Conservation (phyloP, 2,329 filamentous ascomycete species). For the Pseudogymnoascus sp. region DNA sequence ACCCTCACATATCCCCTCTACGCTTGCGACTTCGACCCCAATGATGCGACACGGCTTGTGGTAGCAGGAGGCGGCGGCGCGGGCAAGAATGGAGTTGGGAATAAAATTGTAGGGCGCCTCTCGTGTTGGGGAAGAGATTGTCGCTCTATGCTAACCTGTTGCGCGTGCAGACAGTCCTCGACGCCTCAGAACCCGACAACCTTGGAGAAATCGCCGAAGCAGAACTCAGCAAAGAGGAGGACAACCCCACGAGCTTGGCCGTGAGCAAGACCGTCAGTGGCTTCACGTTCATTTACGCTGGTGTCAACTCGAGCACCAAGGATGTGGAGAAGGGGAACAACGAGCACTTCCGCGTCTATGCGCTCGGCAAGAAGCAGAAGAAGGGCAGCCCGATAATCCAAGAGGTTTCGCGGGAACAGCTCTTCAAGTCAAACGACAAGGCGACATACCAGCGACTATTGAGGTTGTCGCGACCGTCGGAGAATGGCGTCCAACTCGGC, state of each 20-base stretch:
- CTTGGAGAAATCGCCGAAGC: conserved; percentile 62
- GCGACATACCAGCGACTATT: conserved; percentile 56
- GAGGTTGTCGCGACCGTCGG: conserved; percentile 46
- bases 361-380: conserved; percentile 40
- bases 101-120: conserved; percentile 66
- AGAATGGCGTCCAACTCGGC: conserved; percentile 58
- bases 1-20: conserved; percentile 77
- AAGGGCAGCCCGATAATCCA: conserved; percentile 36
- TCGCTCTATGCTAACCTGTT: background rate
- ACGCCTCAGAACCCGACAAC: conserved; percentile 30
- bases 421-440: conserved; percentile 45
- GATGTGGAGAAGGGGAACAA: conserved; percentile 73
- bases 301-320: conserved; percentile 73
- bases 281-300: conserved; percentile 58
- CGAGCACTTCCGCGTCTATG: conserved; percentile 74
- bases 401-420: conserved; percentile 46
- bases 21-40: conserved; percentile 79
- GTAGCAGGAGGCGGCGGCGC: conserved; percentile 86
- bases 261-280: conserved; percentile 56
- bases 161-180: conserved; percentile 27
- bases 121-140: background rate
- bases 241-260: conserved; percentile 79
- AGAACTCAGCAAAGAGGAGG: conserved; percentile 75
- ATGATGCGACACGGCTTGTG: conserved; percentile 67
- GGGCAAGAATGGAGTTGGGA: conserved; percentile 72